Evolutionary conservation across 2,329 filamentous ascomycete species (phyloP), one percentile per base, ranked within the genome.

Genomic region (Tolypocladium sp.): DNA sequence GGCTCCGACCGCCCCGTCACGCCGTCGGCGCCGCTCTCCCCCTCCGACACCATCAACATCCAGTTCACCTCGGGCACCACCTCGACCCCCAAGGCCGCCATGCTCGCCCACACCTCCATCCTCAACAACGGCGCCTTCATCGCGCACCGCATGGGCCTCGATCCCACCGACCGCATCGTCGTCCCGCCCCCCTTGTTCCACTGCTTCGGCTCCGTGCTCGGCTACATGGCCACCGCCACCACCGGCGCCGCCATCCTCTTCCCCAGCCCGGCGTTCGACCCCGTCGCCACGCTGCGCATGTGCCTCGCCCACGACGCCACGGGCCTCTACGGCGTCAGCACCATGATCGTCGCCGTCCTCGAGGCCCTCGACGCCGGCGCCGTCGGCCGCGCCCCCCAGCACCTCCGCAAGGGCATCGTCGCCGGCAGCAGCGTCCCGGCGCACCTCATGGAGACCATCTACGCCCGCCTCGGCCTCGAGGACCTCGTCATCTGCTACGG

Each of bases 31-130:
- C 75, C 76, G 0, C 77, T 88, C 1, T 64, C 77, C 20, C 79
- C 85, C 0, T 71, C 83, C 61, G 93, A 97, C 56, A 85, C 89
- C 2, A 87, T 95, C 64, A 97, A 97, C 70, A 96, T 97, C 63
- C 93, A 97, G 72, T 97, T 97, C 76, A 99, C 94, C 0, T 93
- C 89, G 0, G 94, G 93, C n/a, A 97, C 94, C 0, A 97, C 94
- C 0, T 90, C 90, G 0, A 80, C 83, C 68, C 93, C 92, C 27
- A 97, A 97, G 75, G 94, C 94, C 0, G 93, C 93, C 1, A 95
- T 92, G 77, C 82, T 99, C 38, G 87, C 84, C 0, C 93, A 97
- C 74, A 82, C 81, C 3, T 87, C 83, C n/a, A 93, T 97, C 63
- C 80, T 99, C 62, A 99, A 97, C 75, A 97, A 97, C 70, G 94